Base-by-base conservation (phyloP, 352 stramenopile species). In the Phytophthora hybrid region DNA sequence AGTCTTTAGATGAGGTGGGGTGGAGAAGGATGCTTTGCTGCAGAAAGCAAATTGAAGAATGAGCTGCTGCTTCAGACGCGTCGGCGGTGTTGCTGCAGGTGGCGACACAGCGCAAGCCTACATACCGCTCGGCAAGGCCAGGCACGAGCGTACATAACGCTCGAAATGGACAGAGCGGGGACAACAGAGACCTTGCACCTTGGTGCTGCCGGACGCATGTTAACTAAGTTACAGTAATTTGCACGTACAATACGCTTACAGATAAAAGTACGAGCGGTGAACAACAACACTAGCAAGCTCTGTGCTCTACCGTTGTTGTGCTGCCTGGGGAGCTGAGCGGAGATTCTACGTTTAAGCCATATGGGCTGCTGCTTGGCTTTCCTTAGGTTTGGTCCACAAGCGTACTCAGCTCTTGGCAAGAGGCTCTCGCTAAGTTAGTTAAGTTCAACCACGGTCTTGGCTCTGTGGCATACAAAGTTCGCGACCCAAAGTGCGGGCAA, bases 11-110 rank as follows among this genome's bases (percentile, higher is more conserved):
- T 31, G 37, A 59, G 58, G 29, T 34, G 34, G 51, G 64, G 19
- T 23, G 56, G 34, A 21, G 60, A 3, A 34, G 51, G 5, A 44
- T 44, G 6, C 34, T 69, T 53, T 77, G 69, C 69, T 73, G 21
- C 51, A 19, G 63, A 58, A 68, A 73, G 69, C 63, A 67, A 68
- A 71, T 68, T 76, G 69, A 73, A 61, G 69, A 77, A 77, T 77
- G 57, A 73, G 14, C 52, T 32, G 21, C 47, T 23, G 34, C 21
- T 51, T 72, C 66, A 59, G 44, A 56, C 46, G 32, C 47, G 49
- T 19, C 51, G 34, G 41, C 53, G 63, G 23, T 51, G 44, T 23
- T 56, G 47, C 60, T 66, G 66, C 31, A 63, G 66, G 8, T 7
- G 52, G 62, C 63, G 32, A 65, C 21, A 49, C 29, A 51, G 51